phyloP scores from a whole-genome alignment of 1,139 yeast genomes.

The Kluyveromyces marxianus region DNA sequence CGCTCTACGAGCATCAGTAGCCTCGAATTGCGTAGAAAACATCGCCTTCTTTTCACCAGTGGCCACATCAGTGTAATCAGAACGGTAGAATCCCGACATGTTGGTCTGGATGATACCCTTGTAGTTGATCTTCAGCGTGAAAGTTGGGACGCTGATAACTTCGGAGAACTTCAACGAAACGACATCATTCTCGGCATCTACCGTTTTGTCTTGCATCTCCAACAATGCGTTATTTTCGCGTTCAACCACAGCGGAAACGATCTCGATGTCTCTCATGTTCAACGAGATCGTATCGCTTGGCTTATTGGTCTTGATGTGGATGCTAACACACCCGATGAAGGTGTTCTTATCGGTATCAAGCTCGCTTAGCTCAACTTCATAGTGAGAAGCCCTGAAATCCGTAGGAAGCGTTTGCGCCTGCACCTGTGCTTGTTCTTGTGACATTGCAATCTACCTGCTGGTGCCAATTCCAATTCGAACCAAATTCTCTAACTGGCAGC shows the following conservation, averaged over 20 bases:
- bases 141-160: background rate
- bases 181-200: conserved; percentile 9
- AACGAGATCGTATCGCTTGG: conserved; percentile 5
- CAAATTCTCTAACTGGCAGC: too few relatives aligned
- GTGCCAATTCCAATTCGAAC: too few relatives aligned
- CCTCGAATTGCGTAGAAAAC: conserved; percentile 84
- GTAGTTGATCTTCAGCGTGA: conserved; percentile 7
- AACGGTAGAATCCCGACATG: conserved; percentile 85
- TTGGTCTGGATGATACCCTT: conserved; percentile 13
- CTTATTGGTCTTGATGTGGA: conserved; percentile 6
- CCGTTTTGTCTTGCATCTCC: conserved; percentile 1
- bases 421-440: background rate
- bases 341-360: conserved; percentile 6
- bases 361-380: conserved; percentile 12
- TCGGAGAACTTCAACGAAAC: conserved; percentile 5
- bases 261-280: conserved; percentile 10
- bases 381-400: conserved; percentile 12
- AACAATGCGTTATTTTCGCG: background rate
- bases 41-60: conserved; percentile 55
- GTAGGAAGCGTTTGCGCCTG: conserved; percentile 9
- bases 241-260: conserved; percentile 5
- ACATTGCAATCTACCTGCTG: background rate
- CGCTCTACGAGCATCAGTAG: conserved; percentile 85
- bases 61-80: conserved; percentile 45
- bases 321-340: conserved; percentile 13